phyloP scores from a whole-genome alignment of 1,139 yeast species.

The Saccharomyces pastorianus region DNA sequence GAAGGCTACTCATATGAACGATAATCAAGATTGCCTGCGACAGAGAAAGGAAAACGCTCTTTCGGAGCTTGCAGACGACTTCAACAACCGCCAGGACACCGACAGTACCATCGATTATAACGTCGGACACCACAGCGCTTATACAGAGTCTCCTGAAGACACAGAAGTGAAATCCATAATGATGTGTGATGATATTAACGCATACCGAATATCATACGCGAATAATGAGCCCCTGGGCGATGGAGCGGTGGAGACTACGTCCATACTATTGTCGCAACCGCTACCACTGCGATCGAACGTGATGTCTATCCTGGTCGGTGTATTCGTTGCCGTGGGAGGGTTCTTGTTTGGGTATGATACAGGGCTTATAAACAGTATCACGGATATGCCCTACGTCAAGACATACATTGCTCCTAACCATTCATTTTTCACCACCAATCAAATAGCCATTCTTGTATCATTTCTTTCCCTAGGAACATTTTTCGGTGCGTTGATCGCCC shows the following conservation, averaged over 20 bases:
- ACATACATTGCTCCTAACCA: conserved; percentile 44
- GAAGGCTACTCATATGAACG: not conserved
- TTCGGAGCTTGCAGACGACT: not conserved
- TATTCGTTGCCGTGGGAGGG: conserved; percentile 75
- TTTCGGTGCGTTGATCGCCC: no score
- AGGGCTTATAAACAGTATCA: conserved; percentile 63
- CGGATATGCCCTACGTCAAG: conserved; percentile 63
- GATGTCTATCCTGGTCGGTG: conserved; percentile 62
- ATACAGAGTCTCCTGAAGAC: not conserved
- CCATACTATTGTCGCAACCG: conserved; percentile 18
- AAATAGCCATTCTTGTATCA: no score
- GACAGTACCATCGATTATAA: not conserved
- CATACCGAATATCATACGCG: not conserved
- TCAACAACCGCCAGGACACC: not conserved
- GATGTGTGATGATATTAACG: not conserved
- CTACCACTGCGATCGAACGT: conserved; percentile 42
- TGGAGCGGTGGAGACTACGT: conserved; percentile 13
- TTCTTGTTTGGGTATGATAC: conserved; percentile 80
- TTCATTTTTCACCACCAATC: conserved; percentile 1
- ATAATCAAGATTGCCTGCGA: not conserved
- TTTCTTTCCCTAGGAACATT: no score
- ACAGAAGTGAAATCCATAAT: not conserved
- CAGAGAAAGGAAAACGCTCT: not conserved
- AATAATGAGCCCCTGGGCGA: not conserved
- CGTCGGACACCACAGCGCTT: not conserved